A percentile compares a stretch with the other conserved stretches of the same genome.
These are phyloP conservation scores for Wickerhamomyces bovis DNA, from an alignment of 805 yeast species.

Conservation along the genomic window DNA sequence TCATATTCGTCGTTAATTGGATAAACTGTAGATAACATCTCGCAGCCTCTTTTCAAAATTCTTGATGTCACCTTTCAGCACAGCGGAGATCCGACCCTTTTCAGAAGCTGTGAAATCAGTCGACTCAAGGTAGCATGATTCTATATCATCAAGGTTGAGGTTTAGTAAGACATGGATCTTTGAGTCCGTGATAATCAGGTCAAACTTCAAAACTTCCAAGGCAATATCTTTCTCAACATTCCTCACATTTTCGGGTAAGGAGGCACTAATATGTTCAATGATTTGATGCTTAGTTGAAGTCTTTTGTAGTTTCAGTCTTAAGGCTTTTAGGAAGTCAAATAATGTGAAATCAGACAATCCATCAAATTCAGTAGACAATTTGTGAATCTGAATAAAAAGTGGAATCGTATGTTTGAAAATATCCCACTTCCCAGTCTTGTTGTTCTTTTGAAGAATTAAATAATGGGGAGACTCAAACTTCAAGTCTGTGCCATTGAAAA, in stretches of 20 bases:
- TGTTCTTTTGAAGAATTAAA: constrained; percentile 26
- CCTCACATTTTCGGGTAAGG: constrained; percentile 5
- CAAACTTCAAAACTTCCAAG: constrained; percentile 14
- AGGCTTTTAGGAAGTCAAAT: constrained; percentile 8
- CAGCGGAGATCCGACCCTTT: constrained; percentile 13
- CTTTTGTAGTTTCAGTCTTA: constrained; percentile 13
- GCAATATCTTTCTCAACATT: constrained; percentile 19
- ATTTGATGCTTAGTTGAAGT: constrained; percentile 18
- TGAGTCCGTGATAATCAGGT: constrained; percentile 7
- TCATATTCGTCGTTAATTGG: not conserved
- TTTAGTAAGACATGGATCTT: constrained; percentile 9
- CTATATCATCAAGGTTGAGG: constrained; percentile 11
- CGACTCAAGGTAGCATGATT: constrained; percentile 11
- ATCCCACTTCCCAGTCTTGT: constrained; percentile 26
- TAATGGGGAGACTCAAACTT: constrained; percentile 32
- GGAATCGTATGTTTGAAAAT: constrained; percentile 35
- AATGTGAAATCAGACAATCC: constrained; percentile 12
- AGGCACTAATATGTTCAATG: constrained; percentile 8
- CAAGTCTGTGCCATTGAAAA: constrained; percentile 24
- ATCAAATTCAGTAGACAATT: constrained; percentile 14
- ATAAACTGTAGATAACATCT: constrained; percentile 15
- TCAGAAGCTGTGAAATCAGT: constrained; percentile 19
- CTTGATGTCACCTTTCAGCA: constrained; percentile 16
- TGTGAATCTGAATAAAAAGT: constrained; percentile 13
- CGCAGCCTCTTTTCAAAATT: constrained; percentile 10